Evolutionary conservation across 108 stramenopile genomes (phyloP).

Genomic region (Pseudonitzschia pungens): DNA sequence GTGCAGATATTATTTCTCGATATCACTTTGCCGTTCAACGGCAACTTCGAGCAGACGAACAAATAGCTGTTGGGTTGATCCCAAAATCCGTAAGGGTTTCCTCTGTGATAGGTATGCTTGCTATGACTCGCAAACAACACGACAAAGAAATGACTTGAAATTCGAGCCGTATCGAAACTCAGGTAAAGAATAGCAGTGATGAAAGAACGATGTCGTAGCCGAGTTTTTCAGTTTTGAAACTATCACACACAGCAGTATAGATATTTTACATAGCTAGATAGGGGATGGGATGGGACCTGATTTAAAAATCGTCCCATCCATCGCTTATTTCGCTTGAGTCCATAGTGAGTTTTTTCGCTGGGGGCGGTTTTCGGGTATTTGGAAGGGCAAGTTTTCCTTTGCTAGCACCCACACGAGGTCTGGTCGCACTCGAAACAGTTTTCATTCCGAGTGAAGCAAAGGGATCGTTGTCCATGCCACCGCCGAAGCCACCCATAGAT

Average conservation of each 20-base stretch:
- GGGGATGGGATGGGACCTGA: background rate
- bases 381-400: constrained; percentile 32
- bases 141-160: too few relatives aligned
- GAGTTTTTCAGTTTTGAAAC: too few relatives aligned
- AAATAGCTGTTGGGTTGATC: too few relatives aligned
- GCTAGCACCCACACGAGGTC: background rate
- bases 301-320: constrained; percentile 89
- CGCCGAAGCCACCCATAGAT: constrained; percentile 22
- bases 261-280: background rate
- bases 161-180: too few relatives aligned
- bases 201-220: too few relatives aligned
- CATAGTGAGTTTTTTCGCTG: constrained; percentile 34
- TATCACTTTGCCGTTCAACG: too few relatives aligned
- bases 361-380: constrained; percentile 30
- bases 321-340: constrained; percentile 56
- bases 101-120: too few relatives aligned
- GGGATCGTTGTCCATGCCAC: constrained; percentile 25
- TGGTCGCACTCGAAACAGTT: constrained; percentile 1
- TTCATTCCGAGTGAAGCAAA: constrained; percentile 29
- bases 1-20: too few relatives aligned
- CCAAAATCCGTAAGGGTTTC: too few relatives aligned
- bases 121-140: too few relatives aligned
- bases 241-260: background rate
- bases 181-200: too few relatives aligned
- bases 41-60: too few relatives aligned